Base-by-base conservation (phyloP, 1,284 basidiomycete genomes). In the Trichosporon asahii region DNA sequence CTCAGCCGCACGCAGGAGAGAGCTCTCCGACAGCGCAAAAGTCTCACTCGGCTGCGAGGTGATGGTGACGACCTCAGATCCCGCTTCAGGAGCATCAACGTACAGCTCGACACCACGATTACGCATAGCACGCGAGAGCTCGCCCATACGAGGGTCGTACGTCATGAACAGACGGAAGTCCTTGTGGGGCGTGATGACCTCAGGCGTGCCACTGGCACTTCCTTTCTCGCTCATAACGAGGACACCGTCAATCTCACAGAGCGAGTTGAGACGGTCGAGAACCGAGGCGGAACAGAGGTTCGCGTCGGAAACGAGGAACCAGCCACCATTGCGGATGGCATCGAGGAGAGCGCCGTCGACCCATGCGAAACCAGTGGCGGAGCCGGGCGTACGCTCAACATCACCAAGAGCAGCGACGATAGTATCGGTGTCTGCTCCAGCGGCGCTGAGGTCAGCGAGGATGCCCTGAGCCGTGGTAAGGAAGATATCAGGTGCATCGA, bases 121-220 rank as follows among this genome's bases (percentile, higher is more conserved):
- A 53, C 97, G 90, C 97, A 99, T 99, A 0, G 97, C 97, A 46
- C 97, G 88, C 7, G 96, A 98, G 11, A 99, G 86, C 83, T 99
- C 97, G 64, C 97, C 98, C 74, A 91, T 88, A 71, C 90, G 89
- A 23, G 94, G 91, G 79, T 99, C 93, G 69, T 97, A 89, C 4
- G 90, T 89, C 94, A 99, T 97, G 83, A 99, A 92, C 9, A 99
- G 85, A 37, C 95, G 88, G 85, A 99, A 99, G 76, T 91, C 86
- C 1, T 91, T 88, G 81, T 99, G 95, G 0, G 97, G 95, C 29
- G 83, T 86, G 71, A 99, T 85, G 65, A 90, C 83, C 75, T 92
- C 89, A 0, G 95, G 89, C 0, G 67, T 63, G 49, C 87, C 85
- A 68, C 91, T 85, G 55, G 95, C 89, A 44, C 90, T 89, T 0